Evolutionary conservation across 495 filamentous ascomycete genomes (phyloP).

Genomic region (Aspergillus kassunensis): DNA sequence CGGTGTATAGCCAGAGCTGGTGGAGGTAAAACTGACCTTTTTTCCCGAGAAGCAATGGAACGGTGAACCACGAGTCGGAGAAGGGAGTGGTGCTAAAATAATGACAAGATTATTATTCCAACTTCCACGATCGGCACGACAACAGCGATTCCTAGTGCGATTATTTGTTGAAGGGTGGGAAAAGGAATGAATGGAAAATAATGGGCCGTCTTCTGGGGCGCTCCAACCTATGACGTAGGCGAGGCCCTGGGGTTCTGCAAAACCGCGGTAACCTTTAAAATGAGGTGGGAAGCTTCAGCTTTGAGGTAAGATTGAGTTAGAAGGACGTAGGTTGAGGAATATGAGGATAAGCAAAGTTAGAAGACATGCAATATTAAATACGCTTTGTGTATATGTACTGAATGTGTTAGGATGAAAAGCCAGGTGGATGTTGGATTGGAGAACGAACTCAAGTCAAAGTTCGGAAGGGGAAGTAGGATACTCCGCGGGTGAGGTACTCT

Average conservation of each 20-base stretch:
- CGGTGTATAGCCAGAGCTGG: slow-evolving; percentile 20
- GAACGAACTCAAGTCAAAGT: background rate
- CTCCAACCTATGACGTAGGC: slow-evolving; percentile 36
- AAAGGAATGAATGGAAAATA: slow-evolving; percentile 17
- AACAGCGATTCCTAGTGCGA: slow-evolving; percentile 19
- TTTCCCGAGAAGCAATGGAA: background rate
- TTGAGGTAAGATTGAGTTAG: background rate
- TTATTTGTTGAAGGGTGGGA: slow-evolving; percentile 10
- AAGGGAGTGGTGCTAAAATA: background rate
- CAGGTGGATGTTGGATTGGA: background rate
- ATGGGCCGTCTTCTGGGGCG: slow-evolving; percentile 30
- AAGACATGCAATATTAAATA: background rate
- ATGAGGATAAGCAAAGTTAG: background rate
- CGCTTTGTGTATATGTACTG: background rate
- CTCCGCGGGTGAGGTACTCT: slow-evolving; percentile 16
- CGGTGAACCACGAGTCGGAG: no score
- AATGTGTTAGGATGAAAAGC: background rate
- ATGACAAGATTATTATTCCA: background rate
- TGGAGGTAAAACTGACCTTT: slow-evolving; percentile 26
- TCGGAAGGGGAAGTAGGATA: slow-evolving; percentile 27
- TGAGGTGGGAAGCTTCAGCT: background rate
- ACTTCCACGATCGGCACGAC: slow-evolving; percentile 28
- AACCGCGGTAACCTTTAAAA: slow-evolving; percentile 15
- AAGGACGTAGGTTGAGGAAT: no score
- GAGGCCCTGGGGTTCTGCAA: slow-evolving; percentile 20